Base-by-base conservation (phyloP, 2,329 filamentous ascomycete genomes). In the Fonsecaea monophora region DNA sequence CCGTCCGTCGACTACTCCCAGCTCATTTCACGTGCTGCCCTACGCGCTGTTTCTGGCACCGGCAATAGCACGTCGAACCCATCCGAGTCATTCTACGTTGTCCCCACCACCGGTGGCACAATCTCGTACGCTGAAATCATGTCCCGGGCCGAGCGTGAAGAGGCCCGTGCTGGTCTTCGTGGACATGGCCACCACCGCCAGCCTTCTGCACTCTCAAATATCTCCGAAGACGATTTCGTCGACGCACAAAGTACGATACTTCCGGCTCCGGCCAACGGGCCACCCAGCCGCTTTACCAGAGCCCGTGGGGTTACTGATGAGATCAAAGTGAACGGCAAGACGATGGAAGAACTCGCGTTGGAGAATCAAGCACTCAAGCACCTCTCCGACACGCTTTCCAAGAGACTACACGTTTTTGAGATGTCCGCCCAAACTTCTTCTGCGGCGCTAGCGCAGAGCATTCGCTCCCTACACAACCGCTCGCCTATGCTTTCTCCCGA, bases 91-190 rank as follows among this genome's bases (percentile, higher is more conserved):
- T 99, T 99, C 81, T 98, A 97, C 77, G 91, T 98, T 1, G 95
- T 99, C 0, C 95, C 94, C 3, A 91, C 92, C 0, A 92, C 91
- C 18, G 94, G 95, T 4, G 93, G 94, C 70, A 97, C 93, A 2
- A 90, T 94, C 67, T 95, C 93, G 0, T 99, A 98, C 75, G 94
- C 95, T 53, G 93, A 91, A 69, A 97, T 99, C 60, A 82, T 97
- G 21, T 90, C 79, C 37, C 78, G 82, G 32, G 80, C 80, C 7
- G 79, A 82, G 68, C 83, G 80, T 62, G 78, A 74, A 74, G 77
- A 80, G 61, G 75, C 77, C 7, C 78, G 78, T 32, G 59, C 59
- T 12, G 59, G 59, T 9, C 9, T 61, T 15, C 59, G 59, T 21
- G 73, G 76, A 30, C 7, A 67, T 42, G 65, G 73, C 60, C 66